Conservation (phyloP, 345 rosid genomes). For the Sonneratia caseolaris region DNA sequence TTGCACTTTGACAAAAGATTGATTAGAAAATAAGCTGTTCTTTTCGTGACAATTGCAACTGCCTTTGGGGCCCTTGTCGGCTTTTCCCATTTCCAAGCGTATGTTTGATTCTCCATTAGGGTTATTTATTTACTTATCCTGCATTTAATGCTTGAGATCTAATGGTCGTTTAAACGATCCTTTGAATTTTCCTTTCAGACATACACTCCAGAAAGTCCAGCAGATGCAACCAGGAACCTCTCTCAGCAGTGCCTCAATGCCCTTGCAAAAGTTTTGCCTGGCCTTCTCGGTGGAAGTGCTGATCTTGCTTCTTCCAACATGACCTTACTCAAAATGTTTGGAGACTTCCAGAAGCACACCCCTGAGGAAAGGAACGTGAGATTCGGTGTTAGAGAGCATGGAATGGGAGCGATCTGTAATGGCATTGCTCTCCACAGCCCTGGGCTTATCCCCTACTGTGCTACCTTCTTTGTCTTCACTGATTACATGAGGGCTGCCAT, state of each 20-base stretch:
- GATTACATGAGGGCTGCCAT: constrained; percentile 99
- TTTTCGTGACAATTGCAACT: not conserved
- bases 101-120: not conserved
- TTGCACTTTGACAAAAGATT: not conserved
- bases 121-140: not conserved
- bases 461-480: constrained; percentile 99
- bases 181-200: constrained; percentile 28
- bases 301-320: constrained; percentile 99
- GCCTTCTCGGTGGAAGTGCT: constrained; percentile 96
- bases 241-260: constrained; percentile 89
- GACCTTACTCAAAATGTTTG: constrained; percentile 83
- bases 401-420: constrained; percentile 94
- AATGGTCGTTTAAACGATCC: not conserved
- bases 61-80: not conserved
- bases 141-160: not conserved
- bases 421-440: constrained; percentile 92
- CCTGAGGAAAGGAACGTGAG: constrained; percentile 91
- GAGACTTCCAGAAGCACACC: constrained; percentile 84
- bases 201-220: constrained; percentile 83
- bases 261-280: constrained; percentile 71
- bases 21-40: not conserved
- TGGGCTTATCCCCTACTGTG: constrained; percentile 91
- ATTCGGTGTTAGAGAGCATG: constrained; percentile 97
- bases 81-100: not conserved
- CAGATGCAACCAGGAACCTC: constrained; percentile 91